Evolutionary conservation across 2,329 filamentous ascomycete genomes (phyloP), one percentile per base, ranked within the genome.

Genomic region (Aspergillus sp.): DNA sequence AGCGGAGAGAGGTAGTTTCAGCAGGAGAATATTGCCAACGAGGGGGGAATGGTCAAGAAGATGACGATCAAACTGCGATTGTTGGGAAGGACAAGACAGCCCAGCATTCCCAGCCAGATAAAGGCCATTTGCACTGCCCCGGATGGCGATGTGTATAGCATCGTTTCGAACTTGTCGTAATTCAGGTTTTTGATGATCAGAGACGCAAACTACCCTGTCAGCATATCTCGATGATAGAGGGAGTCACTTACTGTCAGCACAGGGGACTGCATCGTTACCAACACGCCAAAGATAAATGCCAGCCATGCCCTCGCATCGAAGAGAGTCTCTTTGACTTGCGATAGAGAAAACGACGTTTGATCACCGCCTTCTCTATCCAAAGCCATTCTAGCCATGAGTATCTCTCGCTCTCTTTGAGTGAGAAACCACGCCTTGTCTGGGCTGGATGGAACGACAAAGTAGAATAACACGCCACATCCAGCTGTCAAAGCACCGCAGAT

Each of bases 161-260:
- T 65, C 1, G 74, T 77, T 13, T 74, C 54, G 11, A 64, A 66
- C 12, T 67, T 62, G 35, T 62, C 57, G 53, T 74, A 75, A 1
- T 72, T 71, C 5, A 75, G 64, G 8, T 59, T 62, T 36, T 71
- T 69, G 53, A 77, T 77, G 13, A 77, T 68, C 5, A 77, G 64
- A 0, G 71, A 74, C 1, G 73, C 71, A 47, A 77, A 77, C 56
- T 34, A 34, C 5, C n/a, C n/a, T 13, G 33, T 34, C 10, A 34
- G 33, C 7, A 19, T 19, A 19, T 19, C 19, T 19, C 19, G 19
- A 19, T 11, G 32, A 10, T 4, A n/a, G 2, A 13, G n/a, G 19
- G 6, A 13, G 19, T n/a, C 19, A 13, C 33, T n/a, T 12, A 34
- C 33, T 8, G 69, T 73, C 6, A 74, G 46, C 0, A 75, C 69